Conservation (phyloP, 768 basidiomycete genomes). For the Leucocoprinus birnbaumii region DNA sequence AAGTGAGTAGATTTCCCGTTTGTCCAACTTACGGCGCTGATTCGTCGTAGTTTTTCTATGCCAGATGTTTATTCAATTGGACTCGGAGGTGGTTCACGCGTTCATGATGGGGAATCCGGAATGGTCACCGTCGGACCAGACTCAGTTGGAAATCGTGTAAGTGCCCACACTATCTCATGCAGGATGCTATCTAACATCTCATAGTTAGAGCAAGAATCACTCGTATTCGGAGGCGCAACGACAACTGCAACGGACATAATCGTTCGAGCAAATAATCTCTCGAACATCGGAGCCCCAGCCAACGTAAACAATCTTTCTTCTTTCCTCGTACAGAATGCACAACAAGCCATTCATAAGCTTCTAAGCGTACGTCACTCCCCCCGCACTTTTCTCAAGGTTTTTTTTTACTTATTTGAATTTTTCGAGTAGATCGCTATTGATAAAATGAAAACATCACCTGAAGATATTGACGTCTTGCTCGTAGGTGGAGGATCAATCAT, state of each 20-base stretch:
- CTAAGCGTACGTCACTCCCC: slow-evolving; percentile 20
- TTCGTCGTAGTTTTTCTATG: slow-evolving; percentile 41
- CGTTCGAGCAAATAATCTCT: slow-evolving; percentile 26
- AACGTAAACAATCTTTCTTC: slow-evolving; percentile 15
- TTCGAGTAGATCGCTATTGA: slow-evolving; percentile 48
- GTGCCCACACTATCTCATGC: background rate
- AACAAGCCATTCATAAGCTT: slow-evolving; percentile 17
- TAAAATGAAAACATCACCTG: slow-evolving; percentile 61
- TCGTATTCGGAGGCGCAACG: slow-evolving; percentile 52
- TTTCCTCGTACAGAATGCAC: slow-evolving; percentile 15
- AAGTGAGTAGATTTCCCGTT: slow-evolving; percentile 28
- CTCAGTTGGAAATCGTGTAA: slow-evolving; percentile 53
- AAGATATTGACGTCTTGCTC: slow-evolving; percentile 54
- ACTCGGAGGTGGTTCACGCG: slow-evolving; percentile 61
- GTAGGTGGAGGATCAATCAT: slow-evolving; percentile 69
- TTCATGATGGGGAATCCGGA: slow-evolving; percentile 31
- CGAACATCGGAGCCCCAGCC: slow-evolving; percentile 18
- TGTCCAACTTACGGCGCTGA: no score
- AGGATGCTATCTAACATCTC: slow-evolving; percentile 20
- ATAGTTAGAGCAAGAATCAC: slow-evolving; percentile 38
- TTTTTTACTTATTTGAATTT: slow-evolving; percentile 10
- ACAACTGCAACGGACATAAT: slow-evolving; percentile 63
- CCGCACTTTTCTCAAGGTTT: no score
- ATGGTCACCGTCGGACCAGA: slow-evolving; percentile 58
- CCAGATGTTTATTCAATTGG: slow-evolving; percentile 57